Percentiles rank a stretch among this genome's conserved stretches.
phyloP scores from a whole-genome alignment of 179 eudicot genomes.

The Heliamphora pulchella region DNA sequence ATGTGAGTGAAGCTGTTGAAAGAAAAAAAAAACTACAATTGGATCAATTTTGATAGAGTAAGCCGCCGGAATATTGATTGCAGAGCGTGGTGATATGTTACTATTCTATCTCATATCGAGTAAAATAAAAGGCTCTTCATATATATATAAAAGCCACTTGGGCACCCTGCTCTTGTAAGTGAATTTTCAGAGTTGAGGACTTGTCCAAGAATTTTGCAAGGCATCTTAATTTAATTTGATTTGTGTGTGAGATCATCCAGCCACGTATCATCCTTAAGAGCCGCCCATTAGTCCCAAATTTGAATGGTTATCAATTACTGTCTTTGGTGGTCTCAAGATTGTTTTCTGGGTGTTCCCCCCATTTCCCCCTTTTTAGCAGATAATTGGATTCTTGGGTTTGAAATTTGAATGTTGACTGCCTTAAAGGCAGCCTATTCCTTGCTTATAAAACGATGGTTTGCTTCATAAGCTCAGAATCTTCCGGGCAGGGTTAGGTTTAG shows the following conservation, averaged over 20 bases:
- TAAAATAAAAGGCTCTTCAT: too few species aligned
- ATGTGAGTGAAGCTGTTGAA: too few species aligned
- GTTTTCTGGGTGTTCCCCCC: background rate
- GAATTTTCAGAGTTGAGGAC: too few species aligned
- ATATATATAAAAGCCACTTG: too few species aligned
- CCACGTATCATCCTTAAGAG: background rate
- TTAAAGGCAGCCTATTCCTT: background rate
- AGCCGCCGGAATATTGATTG: too few species aligned
- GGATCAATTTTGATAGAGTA: too few species aligned
- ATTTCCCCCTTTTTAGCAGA: background rate
- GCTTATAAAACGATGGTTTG: background rate
- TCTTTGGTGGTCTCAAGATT: background rate
- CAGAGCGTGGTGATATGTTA: too few species aligned
- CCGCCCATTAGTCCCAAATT: background rate
- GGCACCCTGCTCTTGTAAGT: too few species aligned
- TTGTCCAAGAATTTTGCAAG: too few species aligned
- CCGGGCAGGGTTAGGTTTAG: background rate
- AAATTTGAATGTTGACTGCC: background rate
- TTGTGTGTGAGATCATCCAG: background rate
- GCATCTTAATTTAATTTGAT: background rate
- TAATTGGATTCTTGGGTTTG: background rate
- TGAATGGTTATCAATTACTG: background rate
- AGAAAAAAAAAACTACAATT: too few species aligned
- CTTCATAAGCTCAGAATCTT: background rate
- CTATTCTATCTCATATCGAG: too few species aligned